A percentile compares a stretch with the other conserved stretches of the same genome.
Evolutionary conservation across 1,284 basidiomycete genomes (phyloP).

Genomic region (Stereum hirsutum): DNA sequence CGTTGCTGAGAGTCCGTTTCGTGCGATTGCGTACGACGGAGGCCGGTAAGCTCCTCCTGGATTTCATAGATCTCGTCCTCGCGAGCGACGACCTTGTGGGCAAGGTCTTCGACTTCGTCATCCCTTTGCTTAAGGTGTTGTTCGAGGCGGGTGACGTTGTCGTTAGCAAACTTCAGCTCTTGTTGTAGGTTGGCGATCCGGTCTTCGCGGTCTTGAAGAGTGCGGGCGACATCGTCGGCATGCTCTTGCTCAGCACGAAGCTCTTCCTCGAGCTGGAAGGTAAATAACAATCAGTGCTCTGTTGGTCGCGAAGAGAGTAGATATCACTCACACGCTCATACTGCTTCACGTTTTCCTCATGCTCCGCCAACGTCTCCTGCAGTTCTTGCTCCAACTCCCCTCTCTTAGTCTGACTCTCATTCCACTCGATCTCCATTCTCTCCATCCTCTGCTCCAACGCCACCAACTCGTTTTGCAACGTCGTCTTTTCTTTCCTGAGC

Average conservation of each 20-base stretch:
- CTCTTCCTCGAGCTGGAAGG: constrained; percentile 38
- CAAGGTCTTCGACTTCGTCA: constrained; percentile 32
- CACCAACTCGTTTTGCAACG: constrained; percentile 31
- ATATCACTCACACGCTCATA: constrained; percentile 38
- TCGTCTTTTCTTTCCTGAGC: constrained; percentile 21
- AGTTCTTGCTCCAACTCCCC: constrained; percentile 44
- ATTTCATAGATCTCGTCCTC: constrained; percentile 41
- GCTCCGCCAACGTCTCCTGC: constrained; percentile 37
- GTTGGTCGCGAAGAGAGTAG: too few species aligned
- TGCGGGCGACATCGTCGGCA: constrained; percentile 33
- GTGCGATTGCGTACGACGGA: constrained; percentile 45
- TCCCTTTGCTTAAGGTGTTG: constrained; percentile 44
- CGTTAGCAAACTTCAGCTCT: constrained; percentile 44
- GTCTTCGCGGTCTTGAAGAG: constrained; percentile 48
- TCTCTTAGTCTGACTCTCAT: constrained; percentile 42
- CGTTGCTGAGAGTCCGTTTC: constrained; percentile 41
- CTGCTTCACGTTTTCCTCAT: constrained; percentile 44
- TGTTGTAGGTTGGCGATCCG: constrained; percentile 43
- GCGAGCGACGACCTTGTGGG: constrained; percentile 28
- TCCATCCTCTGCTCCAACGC: constrained; percentile 24
- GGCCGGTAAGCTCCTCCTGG: constrained; percentile 40
- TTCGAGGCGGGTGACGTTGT: constrained; percentile 45
- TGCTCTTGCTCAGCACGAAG: constrained; percentile 38
- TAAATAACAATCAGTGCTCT: constrained; percentile 4
- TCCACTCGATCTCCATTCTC: constrained; percentile 45